A percentile compares a stretch with the other conserved stretches of the same genome.
These are phyloP conservation scores for Creolimax fragrantissima DNA, from an alignment of 78 protist species.

Conservation along the genomic window DNA sequence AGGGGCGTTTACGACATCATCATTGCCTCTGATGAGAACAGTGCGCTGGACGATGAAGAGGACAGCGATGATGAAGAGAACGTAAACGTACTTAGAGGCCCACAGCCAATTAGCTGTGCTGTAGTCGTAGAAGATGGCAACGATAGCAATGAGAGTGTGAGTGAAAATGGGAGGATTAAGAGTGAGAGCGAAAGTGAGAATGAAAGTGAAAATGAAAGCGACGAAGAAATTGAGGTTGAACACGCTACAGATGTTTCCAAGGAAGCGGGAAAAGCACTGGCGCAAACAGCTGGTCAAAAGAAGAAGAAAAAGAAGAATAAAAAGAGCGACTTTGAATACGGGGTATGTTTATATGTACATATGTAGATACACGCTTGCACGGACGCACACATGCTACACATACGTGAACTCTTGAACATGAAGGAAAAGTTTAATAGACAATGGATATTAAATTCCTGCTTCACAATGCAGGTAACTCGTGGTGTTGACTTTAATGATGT, in stretches of 20 bases:
- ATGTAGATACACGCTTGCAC: not conserved
- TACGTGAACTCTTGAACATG: not conserved
- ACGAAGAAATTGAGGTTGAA: not conserved
- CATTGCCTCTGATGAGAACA: conserved; percentile 67
- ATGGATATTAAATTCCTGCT: not conserved
- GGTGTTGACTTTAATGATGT: conserved; percentile 73
- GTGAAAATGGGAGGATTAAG: conserved; percentile 9
- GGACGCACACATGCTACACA: not conserved
- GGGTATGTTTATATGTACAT: not conserved
- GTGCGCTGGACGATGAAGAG: not conserved
- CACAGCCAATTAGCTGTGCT: not conserved
- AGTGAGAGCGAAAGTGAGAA: conserved; percentile 13
- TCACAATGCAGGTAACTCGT: conserved; percentile 36
- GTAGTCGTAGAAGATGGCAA: not conserved
- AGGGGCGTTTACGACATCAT: conserved; percentile 63
- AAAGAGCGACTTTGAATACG: not conserved
- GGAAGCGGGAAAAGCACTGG: not conserved
- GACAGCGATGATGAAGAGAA: conserved; percentile 28
- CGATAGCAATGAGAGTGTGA: too few species aligned
- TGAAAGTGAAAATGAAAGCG: not conserved
- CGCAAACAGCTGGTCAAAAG: not conserved
- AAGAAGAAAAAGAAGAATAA: not conserved
- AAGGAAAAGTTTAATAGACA: not conserved
- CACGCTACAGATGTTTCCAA: conserved; percentile 22
- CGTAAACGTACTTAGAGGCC: not conserved